Conservation (phyloP, 1,139 yeast genomes). For the Geotrichum histeridarum region DNA sequence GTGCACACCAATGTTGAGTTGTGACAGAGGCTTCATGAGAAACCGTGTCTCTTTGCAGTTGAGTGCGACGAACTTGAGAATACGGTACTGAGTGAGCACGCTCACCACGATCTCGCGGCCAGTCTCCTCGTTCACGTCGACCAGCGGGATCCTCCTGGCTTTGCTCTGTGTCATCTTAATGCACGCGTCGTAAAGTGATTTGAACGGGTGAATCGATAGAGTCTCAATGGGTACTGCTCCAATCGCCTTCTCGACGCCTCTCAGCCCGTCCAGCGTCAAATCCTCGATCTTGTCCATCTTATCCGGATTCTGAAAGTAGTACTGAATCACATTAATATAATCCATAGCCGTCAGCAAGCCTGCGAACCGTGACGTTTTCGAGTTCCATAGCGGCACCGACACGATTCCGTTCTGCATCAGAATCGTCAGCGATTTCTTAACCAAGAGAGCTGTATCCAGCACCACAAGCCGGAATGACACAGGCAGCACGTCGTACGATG, state of each 20-base stretch:
- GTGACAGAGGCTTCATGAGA: constrained; percentile 68
- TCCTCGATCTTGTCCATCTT: constrained; percentile 85
- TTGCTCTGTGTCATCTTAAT: constrained; percentile 82
- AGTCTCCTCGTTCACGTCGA: constrained; percentile 90
- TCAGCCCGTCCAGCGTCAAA: constrained; percentile 74
- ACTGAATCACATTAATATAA: constrained; percentile 91
- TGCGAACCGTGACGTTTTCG: constrained; percentile 81
- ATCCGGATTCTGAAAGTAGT: constrained; percentile 87
- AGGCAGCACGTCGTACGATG: constrained; percentile 94
- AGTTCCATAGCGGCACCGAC: constrained; percentile 96
- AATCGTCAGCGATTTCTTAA: constrained; percentile 86
- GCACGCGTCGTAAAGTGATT: constrained; percentile 89
- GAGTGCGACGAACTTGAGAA: constrained; percentile 88
- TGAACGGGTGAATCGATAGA: constrained; percentile 84
- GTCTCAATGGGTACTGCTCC: constrained; percentile 89
- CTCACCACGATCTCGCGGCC: constrained; percentile 91
- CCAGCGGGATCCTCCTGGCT: constrained; percentile 89
- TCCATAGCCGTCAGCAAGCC: constrained; percentile 90
- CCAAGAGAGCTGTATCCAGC: constrained; percentile 83
- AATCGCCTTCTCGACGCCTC: constrained; percentile 77
- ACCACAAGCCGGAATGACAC: constrained; percentile 91
- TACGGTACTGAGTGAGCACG: constrained; percentile 93
- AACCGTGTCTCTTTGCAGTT: constrained; percentile 92
- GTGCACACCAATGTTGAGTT: constrained; percentile 59
- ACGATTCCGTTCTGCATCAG: constrained; percentile 90